phyloP scores from a whole-genome alignment of 1,139 yeast genomes.

The Diutina sp. region DNA sequence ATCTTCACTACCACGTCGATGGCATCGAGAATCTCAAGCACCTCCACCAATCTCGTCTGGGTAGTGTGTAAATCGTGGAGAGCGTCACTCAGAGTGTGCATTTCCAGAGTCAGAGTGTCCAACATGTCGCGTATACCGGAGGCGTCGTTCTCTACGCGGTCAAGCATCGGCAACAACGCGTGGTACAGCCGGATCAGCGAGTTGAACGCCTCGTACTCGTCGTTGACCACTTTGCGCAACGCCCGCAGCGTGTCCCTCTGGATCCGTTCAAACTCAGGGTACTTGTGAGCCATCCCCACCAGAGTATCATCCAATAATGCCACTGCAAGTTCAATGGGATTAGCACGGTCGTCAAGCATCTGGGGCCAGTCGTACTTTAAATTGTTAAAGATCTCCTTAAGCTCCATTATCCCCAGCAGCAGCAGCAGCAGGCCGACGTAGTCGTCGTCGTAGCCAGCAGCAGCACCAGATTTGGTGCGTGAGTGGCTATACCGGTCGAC shows the following conservation, averaged over 20 bases:
- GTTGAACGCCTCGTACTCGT: conserved; percentile 77
- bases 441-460: no score
- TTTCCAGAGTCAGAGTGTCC: conserved; percentile 34
- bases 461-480: no score
- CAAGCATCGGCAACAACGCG: conserved; percentile 31
- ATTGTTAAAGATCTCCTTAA: conserved; percentile 1
- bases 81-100: conserved; percentile 41
- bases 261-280: conserved; percentile 42
- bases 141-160: conserved; percentile 45
- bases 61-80: conserved; percentile 54
- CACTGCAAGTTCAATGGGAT: conserved; percentile 76
- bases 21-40: conserved; percentile 60
- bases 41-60: conserved; percentile 49
- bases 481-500: no score
- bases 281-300: conserved; percentile 72
- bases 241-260: conserved; percentile 43
- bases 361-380: conserved; percentile 1
- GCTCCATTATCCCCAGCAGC: background rate
- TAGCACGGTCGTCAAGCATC: conserved; percentile 2
- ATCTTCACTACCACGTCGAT: conserved; percentile 48
- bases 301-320: conserved; percentile 75
- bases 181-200: conserved; percentile 33
- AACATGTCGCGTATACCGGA: conserved; percentile 39
- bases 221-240: conserved; percentile 61
- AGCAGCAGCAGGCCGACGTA: no score